phyloP scores from a whole-genome alignment of 768 basidiomycete genomes.

The Galerina sulciceps region DNA sequence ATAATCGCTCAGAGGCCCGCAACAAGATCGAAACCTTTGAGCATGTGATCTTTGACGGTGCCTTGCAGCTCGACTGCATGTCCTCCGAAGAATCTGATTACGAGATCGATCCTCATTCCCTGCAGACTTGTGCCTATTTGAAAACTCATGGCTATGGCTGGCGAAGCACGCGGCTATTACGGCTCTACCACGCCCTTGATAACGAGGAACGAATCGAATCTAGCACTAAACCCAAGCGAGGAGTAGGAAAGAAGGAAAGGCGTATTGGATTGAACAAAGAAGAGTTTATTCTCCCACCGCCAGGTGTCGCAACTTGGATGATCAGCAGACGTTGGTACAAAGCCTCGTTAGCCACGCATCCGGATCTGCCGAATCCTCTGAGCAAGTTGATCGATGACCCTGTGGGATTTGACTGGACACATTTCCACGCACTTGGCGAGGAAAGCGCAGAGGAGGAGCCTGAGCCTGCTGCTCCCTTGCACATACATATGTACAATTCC shows the following conservation, averaged over 20 bases:
- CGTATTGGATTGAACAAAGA: slow-evolving; percentile 59
- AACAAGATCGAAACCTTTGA: slow-evolving; percentile 56
- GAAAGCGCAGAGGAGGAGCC: slow-evolving; percentile 52
- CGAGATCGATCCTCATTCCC: slow-evolving; percentile 38
- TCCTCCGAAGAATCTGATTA: slow-evolving; percentile 78
- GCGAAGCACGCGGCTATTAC: slow-evolving; percentile 68
- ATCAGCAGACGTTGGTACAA: slow-evolving; percentile 69
- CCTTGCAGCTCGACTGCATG: slow-evolving; percentile 77
- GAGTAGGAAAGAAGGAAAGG: slow-evolving; percentile 59
- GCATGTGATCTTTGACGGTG: slow-evolving; percentile 70
- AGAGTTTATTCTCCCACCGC: slow-evolving; percentile 60
- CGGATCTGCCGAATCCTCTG: slow-evolving; percentile 50
- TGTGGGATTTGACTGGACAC: slow-evolving; percentile 53
- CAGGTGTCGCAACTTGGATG: slow-evolving; percentile 75
- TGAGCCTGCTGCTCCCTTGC: background rate
- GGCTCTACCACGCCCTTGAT: slow-evolving; percentile 66
- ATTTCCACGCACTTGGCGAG: slow-evolving; percentile 54
- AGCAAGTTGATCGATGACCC: slow-evolving; percentile 49
- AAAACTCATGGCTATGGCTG: slow-evolving; percentile 64
- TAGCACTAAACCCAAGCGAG: slow-evolving; percentile 56
- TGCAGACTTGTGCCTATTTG: slow-evolving; percentile 40
- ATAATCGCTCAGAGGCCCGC: slow-evolving; percentile 63
- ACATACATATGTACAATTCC: slow-evolving; percentile 15
- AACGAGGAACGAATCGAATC: slow-evolving; percentile 53
- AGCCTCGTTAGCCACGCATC: slow-evolving; percentile 41